Evolutionary conservation across 805 yeast species (phyloP).

Genomic region (Candida tammaniensis): DNA sequence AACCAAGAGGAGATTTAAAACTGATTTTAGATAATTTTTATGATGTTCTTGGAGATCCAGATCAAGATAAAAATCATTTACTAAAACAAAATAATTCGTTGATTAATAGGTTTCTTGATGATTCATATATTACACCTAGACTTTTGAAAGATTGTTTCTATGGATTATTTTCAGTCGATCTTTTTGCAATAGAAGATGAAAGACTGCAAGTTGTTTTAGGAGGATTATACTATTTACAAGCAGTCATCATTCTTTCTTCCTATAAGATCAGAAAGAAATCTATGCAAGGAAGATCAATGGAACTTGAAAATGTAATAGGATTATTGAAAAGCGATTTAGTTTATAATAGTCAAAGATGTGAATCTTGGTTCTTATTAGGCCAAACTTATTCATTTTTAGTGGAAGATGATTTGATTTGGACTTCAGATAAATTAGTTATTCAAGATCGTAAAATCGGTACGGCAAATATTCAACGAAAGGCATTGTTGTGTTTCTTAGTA

Average conservation of each 20-base stretch:
- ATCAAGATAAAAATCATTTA: constrained; percentile 36
- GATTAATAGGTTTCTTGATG: constrained; percentile 47
- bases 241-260: constrained; percentile 61
- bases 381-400: constrained; percentile 74
- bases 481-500: constrained; percentile 73
- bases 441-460: constrained; percentile 59
- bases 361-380: constrained; percentile 84
- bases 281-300: constrained; percentile 79
- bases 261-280: constrained; percentile 71
- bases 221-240: constrained; percentile 72
- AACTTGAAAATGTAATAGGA: constrained; percentile 68
- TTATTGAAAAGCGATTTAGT: constrained; percentile 65
- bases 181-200: constrained; percentile 24
- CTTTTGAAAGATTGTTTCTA: constrained; percentile 48
- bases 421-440: constrained; percentile 73
- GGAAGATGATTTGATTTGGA: constrained; percentile 91
- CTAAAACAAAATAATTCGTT: constrained; percentile 33
- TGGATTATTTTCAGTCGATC: constrained; percentile 40
- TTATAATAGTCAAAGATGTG: constrained; percentile 66
- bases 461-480: constrained; percentile 62
- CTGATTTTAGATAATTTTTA: constrained; percentile 66
- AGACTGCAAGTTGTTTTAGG: constrained; percentile 29
- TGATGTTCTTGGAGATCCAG: constrained; percentile 70
- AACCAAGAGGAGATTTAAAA: constrained; percentile 71
- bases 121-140: constrained; percentile 40